A percentile compares a stretch with the other conserved stretches of the same genome.
Evolutionary conservation across 495 filamentous ascomycete species (phyloP).

Genomic region (Hypoxylon cercidicola): DNA sequence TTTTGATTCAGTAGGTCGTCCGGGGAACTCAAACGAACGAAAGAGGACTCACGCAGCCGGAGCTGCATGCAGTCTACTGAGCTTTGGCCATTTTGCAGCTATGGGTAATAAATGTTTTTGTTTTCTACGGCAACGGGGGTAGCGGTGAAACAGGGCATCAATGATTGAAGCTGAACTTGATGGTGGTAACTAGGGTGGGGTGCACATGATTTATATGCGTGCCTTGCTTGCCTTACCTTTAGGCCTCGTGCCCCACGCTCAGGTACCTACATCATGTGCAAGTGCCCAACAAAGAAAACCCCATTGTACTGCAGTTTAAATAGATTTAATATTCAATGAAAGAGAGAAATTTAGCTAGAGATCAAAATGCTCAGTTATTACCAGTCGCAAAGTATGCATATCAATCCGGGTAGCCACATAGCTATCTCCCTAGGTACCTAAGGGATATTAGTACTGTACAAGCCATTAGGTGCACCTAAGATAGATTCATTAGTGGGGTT

Average conservation of each 20-base stretch:
- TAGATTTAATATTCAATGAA: background rate
- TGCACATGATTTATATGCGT: conserved; percentile 15
- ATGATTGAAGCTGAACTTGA: conserved; percentile 13
- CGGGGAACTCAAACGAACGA: conserved; percentile 38
- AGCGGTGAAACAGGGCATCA: conserved; percentile 30
- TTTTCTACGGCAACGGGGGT: conserved; percentile 17
- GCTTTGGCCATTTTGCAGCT: conserved; percentile 43
- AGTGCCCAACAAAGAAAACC: no score
- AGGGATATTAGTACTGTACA: no score
- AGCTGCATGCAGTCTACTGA: conserved; percentile 46
- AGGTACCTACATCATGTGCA: conserved; percentile 1
- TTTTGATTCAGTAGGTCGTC: conserved; percentile 44
- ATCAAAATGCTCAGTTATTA: no score
- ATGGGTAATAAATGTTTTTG: conserved; percentile 6
- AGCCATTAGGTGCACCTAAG: no score
- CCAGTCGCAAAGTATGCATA: no score
- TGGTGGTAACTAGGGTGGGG: conserved; percentile 31
- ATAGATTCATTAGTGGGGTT: no score
- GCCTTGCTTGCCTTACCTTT: background rate
- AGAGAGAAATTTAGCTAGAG: no score
- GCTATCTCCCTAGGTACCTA: no score
- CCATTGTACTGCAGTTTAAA: background rate
- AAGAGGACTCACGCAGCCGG: conserved; percentile 45
- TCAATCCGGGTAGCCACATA: no score
- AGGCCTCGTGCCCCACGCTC: conserved; percentile 26